These are phyloP conservation scores for Rutstroemia sp. DNA, from an alignment of 2,329 filamentous ascomycete species.

Conservation along the genomic window DNA sequence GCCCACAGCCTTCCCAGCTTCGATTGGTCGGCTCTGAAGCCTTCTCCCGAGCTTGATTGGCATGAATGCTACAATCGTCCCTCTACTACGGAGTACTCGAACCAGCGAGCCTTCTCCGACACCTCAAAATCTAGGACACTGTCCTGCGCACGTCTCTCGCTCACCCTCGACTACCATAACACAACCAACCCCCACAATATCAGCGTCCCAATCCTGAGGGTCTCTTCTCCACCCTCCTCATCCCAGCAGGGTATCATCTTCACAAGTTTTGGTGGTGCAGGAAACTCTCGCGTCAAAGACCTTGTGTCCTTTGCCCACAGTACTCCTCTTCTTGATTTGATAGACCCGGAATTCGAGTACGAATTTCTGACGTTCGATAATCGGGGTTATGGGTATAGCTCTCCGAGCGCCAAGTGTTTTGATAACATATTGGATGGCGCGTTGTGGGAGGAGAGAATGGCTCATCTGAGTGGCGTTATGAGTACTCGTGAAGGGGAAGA, in stretches of 20 bases:
- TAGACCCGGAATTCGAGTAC: background rate
- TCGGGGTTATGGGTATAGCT: conserved; percentile 4
- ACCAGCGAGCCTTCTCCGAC: background rate
- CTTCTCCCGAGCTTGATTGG: background rate
- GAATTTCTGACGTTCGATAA: conserved; percentile 7
- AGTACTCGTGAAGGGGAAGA: background rate
- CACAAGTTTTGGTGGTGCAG: background rate
- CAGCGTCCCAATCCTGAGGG: conserved; percentile 2
- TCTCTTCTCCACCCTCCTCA: background rate
- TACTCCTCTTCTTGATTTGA: background rate
- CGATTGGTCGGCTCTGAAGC: background rate
- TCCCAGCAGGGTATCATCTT: background rate
- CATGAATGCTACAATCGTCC: background rate
- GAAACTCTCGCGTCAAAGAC: conserved; percentile 1
- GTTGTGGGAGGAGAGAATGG: conserved; percentile 4
- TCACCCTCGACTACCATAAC: conserved; percentile 1
- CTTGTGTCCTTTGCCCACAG: background rate
- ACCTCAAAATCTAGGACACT: background rate
- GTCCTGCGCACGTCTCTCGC: conserved; percentile 9
- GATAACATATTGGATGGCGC: background rate
- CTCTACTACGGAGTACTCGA: background rate
- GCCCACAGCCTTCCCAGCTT: background rate
- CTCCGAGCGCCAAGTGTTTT: conserved; percentile 7
- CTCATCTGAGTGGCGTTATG: background rate
- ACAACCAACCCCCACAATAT: background rate